Conservation (phyloP, 2,329 filamentous ascomycete species). For the Exophiala xenobiotica region DNA sequence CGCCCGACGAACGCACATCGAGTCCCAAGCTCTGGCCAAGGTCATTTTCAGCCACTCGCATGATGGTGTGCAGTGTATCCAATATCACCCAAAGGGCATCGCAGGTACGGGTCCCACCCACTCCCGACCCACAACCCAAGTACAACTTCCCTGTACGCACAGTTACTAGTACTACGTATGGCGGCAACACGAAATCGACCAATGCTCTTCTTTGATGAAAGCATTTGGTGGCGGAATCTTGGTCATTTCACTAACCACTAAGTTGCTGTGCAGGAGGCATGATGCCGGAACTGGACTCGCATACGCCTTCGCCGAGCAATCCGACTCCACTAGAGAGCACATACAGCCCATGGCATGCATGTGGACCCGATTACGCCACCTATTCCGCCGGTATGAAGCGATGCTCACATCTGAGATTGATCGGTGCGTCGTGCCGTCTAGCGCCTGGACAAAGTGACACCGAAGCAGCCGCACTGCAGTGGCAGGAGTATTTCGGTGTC, state of each 20-base stretch:
- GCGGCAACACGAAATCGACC: no score
- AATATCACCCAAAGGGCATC: slow-evolving; percentile 48
- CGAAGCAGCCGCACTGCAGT: slow-evolving; percentile 40
- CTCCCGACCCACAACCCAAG: no score
- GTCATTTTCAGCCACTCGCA: slow-evolving; percentile 40
- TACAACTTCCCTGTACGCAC: no score
- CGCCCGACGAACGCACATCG: slow-evolving; percentile 39
- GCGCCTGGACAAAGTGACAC: slow-evolving; percentile 39
- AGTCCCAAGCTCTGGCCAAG: slow-evolving; percentile 36
- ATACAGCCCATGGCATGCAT: slow-evolving; percentile 49
- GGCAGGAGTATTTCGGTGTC: slow-evolving; percentile 43
- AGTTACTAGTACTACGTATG: no score
- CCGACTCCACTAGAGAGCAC: slow-evolving; percentile 39
- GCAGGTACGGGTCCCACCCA: no score
- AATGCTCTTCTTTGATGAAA: no score
- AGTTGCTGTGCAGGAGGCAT: no score
- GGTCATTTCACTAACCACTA: no score
- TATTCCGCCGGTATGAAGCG: slow-evolving; percentile 42
- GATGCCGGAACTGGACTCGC: slow-evolving; percentile 47
- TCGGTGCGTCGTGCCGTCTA: slow-evolving; percentile 40
- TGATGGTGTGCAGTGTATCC: slow-evolving; percentile 34
- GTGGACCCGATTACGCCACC: slow-evolving; percentile 37
- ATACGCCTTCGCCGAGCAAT: slow-evolving; percentile 36
- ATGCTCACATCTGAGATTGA: slow-evolving; percentile 37
- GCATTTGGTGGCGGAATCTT: no score